Evolutionary conservation across 257 asterid species (phyloP), one percentile per base, ranked within the genome.

Genomic region (Ocimum tenuiflorum): DNA sequence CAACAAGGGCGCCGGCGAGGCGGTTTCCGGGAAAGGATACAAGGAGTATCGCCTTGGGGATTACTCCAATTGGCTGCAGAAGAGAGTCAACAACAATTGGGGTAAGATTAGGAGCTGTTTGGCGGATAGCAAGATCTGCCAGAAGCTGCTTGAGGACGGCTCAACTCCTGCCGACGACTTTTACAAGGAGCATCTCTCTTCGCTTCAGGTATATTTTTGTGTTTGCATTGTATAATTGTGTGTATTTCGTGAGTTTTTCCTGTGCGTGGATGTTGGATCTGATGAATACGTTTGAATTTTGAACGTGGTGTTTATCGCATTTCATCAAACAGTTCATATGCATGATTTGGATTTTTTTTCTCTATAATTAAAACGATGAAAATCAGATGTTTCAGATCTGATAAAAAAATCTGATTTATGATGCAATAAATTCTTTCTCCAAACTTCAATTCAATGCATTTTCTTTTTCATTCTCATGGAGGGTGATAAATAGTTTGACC

Each of bases 21-120:
- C 53, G 0, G 0, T 92, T 7, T 63, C 94, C 7, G 88, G 50
- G 0, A 85, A 23, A 67, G 99, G 96, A 20, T 89, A 89, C 48
- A 87, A 80, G 76, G 96, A 89, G 79, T 92, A 89, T 35, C 73
- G 82, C 79, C 82, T 92, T 36, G 95, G 95, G n/a, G 88, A 89
- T 65, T 92, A 89, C 39, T 82, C 90, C 0, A 80, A 79, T 51
- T 92, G 99, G 99, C 56, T 92, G 85, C 99, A 87, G 86, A 86
- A 79, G 22, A 82, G 95, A 63, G 98, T 89, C 3, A 78, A 74
- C 50, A 64, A 54, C 38, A 71, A 92, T 36, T 92, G 98, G 98
- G 53, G 14, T 0, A 87, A 71, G 67, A 83, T 92, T 42, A 65
- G 73, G 62, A 86, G 95, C 29, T 92, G 99, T 60, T 77, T 92